Base-by-base conservation (phyloP, 2,329 filamentous ascomycete species). In the Ophiostoma perfectum region DNA sequence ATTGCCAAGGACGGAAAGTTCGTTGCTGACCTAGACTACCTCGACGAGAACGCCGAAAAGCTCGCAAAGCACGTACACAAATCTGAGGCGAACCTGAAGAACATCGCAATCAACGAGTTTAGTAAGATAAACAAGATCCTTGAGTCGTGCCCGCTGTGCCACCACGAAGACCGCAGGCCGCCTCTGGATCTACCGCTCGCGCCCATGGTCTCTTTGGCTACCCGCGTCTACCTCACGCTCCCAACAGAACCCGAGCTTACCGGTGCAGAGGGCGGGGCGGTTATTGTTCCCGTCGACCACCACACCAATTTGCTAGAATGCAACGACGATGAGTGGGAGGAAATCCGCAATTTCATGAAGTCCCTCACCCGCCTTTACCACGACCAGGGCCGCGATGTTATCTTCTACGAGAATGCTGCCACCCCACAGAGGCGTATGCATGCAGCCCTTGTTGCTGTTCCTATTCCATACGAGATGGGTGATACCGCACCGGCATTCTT, bases 291-390 rank as follows among this genome's bases (percentile, higher is more conserved):
- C 5, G 87, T 95, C 36, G 87, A 93, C 73, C 95, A 99, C 77
- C 89, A 89, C 66, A 88, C 84, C 38, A 99, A 98, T 77, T 86
- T 99, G 0, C 82, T 99, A n/a, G 94, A 97, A 78, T 99, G 95
- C 78, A 94, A 98, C 78, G 94, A 99, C 75, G 95, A 99, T 76
- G 95, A 99, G 77, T 99, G 96, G 96, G 95, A 99, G 76, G 95
- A 99, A 78, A 89, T 99, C 5, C 90, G 95, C 73, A 99, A 99
- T 78, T 99, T 99, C 76, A 98, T 98, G 94, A 99, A 99, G 81
- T 90, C 88, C 69, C 83, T 99, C 27, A 97, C 90, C 4, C 88
- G 94, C 62, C 90, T 97, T 86, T 99, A 98, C 78, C 92, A 96
- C 79, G 90, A 93, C 60, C 92, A 96, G 77, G 93, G 93, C 11